These are phyloP conservation scores for Pseudocercospora cruenta DNA, from an alignment of 2,329 filamentous ascomycete genomes.

Conservation along the genomic window DNA sequence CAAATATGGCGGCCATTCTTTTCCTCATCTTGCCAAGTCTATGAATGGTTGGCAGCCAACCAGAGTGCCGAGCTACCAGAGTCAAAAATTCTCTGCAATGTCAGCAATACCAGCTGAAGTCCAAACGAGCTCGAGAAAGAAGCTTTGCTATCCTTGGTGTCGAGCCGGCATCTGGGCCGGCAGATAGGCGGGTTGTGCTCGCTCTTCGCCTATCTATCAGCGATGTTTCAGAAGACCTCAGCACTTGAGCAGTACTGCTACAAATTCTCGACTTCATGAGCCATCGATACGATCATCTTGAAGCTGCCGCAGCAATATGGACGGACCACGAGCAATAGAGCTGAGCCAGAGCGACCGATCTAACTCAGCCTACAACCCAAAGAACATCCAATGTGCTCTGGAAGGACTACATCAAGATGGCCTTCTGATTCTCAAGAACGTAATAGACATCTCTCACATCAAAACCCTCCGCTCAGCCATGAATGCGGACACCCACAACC, in stretches of 20 bases:
- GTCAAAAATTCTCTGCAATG: no score
- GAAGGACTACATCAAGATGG: constrained; percentile 27
- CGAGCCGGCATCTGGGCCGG: background rate
- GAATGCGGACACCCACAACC: constrained; percentile 41
- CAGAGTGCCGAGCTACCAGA: no score
- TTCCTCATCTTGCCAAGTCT: no score
- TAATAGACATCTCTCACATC: constrained; percentile 42
- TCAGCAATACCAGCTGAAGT: background rate
- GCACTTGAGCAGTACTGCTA: background rate
- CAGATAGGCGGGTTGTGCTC: background rate
- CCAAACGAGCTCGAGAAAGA: background rate
- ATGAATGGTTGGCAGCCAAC: no score
- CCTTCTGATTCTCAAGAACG: constrained; percentile 43
- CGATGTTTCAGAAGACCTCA: background rate
- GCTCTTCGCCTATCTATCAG: background rate
- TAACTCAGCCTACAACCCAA: background rate
- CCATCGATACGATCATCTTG: background rate
- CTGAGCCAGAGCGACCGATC: background rate
- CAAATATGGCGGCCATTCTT: no score
- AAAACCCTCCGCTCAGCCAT: constrained; percentile 42
- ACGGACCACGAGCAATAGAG: constrained; percentile 10
- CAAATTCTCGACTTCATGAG: background rate
- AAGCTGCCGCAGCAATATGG: background rate
- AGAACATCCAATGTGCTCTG: constrained; percentile 19
- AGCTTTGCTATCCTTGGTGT: background rate